Percentiles rank a stretch among this genome's conserved stretches.
These are phyloP conservation scores for Teunomyces funiuensis DNA, from an alignment of 805 yeast genomes.

Conservation along the genomic window DNA sequence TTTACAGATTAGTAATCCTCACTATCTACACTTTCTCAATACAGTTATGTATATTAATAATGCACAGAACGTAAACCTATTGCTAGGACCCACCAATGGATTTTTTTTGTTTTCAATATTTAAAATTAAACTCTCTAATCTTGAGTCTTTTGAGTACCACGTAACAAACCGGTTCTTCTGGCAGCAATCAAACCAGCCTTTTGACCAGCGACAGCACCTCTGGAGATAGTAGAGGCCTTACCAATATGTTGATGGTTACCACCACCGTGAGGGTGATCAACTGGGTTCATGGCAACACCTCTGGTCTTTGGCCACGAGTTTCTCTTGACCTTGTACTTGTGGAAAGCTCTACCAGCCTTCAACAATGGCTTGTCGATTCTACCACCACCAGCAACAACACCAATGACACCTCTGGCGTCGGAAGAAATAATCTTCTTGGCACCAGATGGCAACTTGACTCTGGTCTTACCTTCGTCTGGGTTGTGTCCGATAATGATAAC, in stretches of 20 bases:
- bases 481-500: constrained; percentile 99
- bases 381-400: constrained; percentile 99
- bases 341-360: constrained; percentile 99
- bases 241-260: constrained; percentile 99
- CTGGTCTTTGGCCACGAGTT: constrained; percentile 99
- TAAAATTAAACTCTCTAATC: constrained; percentile 23
- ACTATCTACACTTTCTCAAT: not conserved
- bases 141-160: constrained; percentile 94
- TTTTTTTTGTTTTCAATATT: not conserved
- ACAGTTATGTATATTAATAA: constrained; percentile 4
- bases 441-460: constrained; percentile 99
- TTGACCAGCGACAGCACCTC: constrained; percentile 99
- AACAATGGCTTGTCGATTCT: constrained; percentile 99
- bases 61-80: constrained; percentile 6
- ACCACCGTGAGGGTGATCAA: constrained; percentile 99
- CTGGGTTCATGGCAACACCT: constrained; percentile 99
- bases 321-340: constrained; percentile 99
- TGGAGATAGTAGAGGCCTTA: constrained; percentile 98
- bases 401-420: constrained; percentile 98
- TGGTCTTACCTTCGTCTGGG: constrained; percentile 98
- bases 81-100: constrained; percentile 5
- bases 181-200: constrained; percentile 99
- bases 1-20: too few species aligned
- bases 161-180: constrained; percentile 99
- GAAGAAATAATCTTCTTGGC: constrained; percentile 96